These are phyloP conservation scores for Lycium barbarum DNA, from an alignment of 257 asterid genomes.

Conservation along the genomic window DNA sequence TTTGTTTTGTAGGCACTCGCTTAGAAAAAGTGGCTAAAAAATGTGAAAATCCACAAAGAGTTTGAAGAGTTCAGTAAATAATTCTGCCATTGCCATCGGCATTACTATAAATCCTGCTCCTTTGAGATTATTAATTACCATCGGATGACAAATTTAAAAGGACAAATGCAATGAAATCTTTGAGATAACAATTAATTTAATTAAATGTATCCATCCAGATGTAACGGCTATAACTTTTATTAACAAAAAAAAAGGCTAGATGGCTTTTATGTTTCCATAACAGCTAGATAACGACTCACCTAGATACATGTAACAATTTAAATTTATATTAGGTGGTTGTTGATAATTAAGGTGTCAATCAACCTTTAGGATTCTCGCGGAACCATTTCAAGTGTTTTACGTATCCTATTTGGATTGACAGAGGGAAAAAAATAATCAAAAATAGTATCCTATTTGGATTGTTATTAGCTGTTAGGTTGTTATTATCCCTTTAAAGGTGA, in stretches of 20 bases:
- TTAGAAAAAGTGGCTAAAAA: no score
- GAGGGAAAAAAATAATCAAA: background rate
- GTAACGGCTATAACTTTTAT: background rate
- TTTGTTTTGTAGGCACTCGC: no score
- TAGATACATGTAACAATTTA: background rate
- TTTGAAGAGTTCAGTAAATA: no score
- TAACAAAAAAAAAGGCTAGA: background rate
- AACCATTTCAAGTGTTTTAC: background rate
- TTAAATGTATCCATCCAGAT: background rate
- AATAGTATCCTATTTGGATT: background rate
- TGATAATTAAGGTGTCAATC: conserved; percentile 17
- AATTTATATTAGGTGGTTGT: background rate
- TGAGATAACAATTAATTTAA: background rate
- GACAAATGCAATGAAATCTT: background rate
- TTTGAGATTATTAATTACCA: background rate
- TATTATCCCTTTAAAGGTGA: background rate
- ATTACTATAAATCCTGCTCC: background rate
- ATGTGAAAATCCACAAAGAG: no score
- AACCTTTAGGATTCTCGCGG: background rate
- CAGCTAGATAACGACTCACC: background rate
- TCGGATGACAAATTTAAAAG: background rate
- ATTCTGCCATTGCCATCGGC: no score
- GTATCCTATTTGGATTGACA: background rate
- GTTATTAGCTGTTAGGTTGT: background rate
- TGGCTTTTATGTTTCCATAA: background rate